Evolutionary conservation across 176 grass and related monocot genomes (phyloP).

Genomic region (Coix lacrymajobi): DNA sequence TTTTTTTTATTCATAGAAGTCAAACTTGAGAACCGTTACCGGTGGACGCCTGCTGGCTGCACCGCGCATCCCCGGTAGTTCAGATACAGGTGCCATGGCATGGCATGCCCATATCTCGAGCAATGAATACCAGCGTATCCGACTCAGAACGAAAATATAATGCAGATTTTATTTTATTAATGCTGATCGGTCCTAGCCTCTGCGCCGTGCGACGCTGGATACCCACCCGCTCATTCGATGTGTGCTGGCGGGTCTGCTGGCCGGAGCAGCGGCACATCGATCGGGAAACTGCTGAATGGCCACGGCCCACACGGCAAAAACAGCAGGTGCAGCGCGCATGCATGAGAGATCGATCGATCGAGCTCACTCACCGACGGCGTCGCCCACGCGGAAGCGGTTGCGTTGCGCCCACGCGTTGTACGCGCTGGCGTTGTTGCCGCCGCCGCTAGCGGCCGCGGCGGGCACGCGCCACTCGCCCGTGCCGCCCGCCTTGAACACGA

Average conservation of each 20-base stretch:
- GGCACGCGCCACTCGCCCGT: conserved; percentile 57
- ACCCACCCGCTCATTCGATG: background rate
- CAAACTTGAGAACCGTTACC: background rate
- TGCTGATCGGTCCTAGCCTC: background rate
- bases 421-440: background rate
- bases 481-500: conserved; percentile 73
- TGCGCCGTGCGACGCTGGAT: background rate
- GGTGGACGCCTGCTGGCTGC: background rate
- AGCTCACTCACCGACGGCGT: conserved; percentile 50
- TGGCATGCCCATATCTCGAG: background rate
- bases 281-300: background rate
- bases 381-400: conserved; percentile 72
- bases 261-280: background rate
- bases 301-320: background rate
- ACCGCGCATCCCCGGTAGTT: no score
- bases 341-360: background rate
- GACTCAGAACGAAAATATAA: background rate
- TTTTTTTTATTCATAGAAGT: no score
- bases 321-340: background rate
- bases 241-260: background rate
- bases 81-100: background rate
- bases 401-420: conserved; percentile 80
- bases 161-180: background rate
- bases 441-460: background rate
- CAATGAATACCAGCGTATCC: background rate